These are phyloP conservation scores for Luffa acutangula DNA, from an alignment of 306 rosid genomes.

Conservation along the genomic window DNA sequence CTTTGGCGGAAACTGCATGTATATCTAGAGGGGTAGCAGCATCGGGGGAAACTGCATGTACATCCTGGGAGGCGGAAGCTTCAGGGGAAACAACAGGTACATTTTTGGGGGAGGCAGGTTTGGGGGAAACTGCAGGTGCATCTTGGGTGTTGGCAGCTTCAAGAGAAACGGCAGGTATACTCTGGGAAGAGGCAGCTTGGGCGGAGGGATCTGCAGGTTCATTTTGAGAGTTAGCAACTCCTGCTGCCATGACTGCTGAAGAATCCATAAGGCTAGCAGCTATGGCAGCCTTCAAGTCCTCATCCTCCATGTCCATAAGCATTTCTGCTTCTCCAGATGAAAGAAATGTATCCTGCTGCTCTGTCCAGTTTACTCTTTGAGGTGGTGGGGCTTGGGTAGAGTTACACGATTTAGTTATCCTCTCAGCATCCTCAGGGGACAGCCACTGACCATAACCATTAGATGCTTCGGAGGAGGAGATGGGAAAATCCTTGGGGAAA, in stretches of 20 bases:
- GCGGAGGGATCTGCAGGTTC: conserved; percentile 2
- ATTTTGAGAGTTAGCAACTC: neutral
- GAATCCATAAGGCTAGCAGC: conserved; percentile 81
- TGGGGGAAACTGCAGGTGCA: neutral
- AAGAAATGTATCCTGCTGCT: conserved; percentile 22
- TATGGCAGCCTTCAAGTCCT: conserved; percentile 85
- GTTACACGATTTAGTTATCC: conserved; percentile 85
- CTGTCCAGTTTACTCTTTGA: conserved; percentile 23
- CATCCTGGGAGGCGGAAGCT: conserved; percentile 4
- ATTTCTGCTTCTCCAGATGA: conserved; percentile 40
- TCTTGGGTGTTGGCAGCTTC: neutral
- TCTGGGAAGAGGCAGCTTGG: conserved; percentile 4
- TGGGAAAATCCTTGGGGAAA: conserved; percentile 86
- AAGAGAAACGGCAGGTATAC: neutral
- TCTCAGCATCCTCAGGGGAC: conserved; percentile 89
- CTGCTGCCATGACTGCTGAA: conserved; percentile 21
- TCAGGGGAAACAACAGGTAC: neutral
- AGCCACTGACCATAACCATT: conserved; percentile 97
- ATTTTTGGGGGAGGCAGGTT: neutral
- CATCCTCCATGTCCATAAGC: conserved; percentile 65
- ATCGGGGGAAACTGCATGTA: neutral
- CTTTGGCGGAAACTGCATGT: neutral
- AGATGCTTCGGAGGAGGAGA: conserved; percentile 73
- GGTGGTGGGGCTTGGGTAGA: conserved; percentile 32
- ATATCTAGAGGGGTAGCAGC: neutral